Base-by-base conservation (phyloP, 768 basidiomycete species). In the Brasilioporus rufonigricans region DNA sequence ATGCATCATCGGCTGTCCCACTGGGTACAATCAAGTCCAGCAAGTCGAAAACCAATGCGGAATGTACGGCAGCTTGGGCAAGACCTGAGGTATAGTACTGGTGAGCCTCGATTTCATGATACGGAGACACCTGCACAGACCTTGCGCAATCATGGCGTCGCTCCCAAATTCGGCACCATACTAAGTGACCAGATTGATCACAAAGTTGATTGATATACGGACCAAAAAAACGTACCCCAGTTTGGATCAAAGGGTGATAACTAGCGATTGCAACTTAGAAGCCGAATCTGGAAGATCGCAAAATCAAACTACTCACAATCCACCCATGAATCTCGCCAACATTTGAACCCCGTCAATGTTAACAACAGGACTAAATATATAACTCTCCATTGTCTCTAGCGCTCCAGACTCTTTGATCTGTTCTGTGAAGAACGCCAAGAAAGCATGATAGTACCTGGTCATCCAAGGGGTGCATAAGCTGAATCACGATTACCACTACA, bases 91-190 rank as follows among this genome's bases (percentile, higher is more conserved):
- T 24, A 26, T 19, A 41, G n/a, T n/a, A n/a, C n/a, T n/a, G n/a
- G 32, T 51, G 18, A 52, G 14, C 18, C 23, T 13, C 39, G 13
- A 21, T 5, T 26, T n/a, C 31, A 27, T 19, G n/a, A 14, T 7
- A 43, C n/a, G 14, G 18, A n/a, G 7, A n/a, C 2, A 7, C 2
- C 14, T 2, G 19, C 65, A 8, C 69, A 6, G 33, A 79, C 81
- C 81, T 66, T 78, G 77, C 10, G 79, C 79, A 0, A 82, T 69
- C 57, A 83, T 73, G 0, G 74, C 71, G 56, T 79, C 74, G 48
- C 75, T 76, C 1, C 74, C 77, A 52, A 84, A 85, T 57, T 85
- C 82, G 26, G 73, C 65, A 7, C 75, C 82, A 61, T 81, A 81
- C 80, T 83, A 48, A 33, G 35, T 21, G 21, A 23, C n/a, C 44